These are phyloP conservation scores for Mycena epipterygia DNA, from an alignment of 768 basidiomycete genomes.

Conservation along the genomic window DNA sequence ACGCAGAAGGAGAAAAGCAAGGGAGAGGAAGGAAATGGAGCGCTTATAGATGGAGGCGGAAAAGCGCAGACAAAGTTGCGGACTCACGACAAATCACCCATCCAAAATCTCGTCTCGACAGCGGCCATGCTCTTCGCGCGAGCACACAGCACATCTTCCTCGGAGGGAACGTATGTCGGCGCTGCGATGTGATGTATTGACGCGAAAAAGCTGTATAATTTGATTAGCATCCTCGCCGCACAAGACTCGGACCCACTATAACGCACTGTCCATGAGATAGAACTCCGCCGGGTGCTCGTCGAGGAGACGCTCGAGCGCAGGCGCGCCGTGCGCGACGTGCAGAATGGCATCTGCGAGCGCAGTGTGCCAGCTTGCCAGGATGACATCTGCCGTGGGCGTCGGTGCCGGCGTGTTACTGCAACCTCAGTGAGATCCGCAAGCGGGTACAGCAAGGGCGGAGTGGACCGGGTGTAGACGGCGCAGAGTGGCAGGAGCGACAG, in stretches of 20 bases:
- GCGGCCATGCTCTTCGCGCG: slow-evolving; percentile 92
- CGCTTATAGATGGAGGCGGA: no score
- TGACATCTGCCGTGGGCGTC: slow-evolving; percentile 12
- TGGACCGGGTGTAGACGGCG: no score
- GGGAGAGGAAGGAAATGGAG: no score
- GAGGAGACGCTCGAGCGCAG: slow-evolving; percentile 47
- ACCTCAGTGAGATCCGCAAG: no score
- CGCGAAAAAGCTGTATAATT: slow-evolving; percentile 78
- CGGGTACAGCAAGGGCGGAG: no score
- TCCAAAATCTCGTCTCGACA: slow-evolving; percentile 85
- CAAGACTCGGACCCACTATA: slow-evolving; percentile 41
- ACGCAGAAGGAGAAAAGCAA: no score
- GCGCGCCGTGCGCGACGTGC: slow-evolving; percentile 64
- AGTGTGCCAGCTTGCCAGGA: slow-evolving; percentile 60
- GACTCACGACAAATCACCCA: slow-evolving; percentile 76
- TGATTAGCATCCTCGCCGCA: neutral
- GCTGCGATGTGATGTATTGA: slow-evolving; percentile 85
- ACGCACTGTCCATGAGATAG: slow-evolving; percentile 77
- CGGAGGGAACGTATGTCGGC: slow-evolving; percentile 84
- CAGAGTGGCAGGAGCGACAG: no score
- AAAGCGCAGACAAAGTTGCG: no score
- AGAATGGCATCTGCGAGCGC: slow-evolving; percentile 66
- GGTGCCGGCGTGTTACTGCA: neutral
- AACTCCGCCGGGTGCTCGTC: slow-evolving; percentile 65
- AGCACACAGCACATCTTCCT: slow-evolving; percentile 88